Base-by-base conservation (phyloP, 2,329 filamentous ascomycete species). In the Pyrenophora graminea region DNA sequence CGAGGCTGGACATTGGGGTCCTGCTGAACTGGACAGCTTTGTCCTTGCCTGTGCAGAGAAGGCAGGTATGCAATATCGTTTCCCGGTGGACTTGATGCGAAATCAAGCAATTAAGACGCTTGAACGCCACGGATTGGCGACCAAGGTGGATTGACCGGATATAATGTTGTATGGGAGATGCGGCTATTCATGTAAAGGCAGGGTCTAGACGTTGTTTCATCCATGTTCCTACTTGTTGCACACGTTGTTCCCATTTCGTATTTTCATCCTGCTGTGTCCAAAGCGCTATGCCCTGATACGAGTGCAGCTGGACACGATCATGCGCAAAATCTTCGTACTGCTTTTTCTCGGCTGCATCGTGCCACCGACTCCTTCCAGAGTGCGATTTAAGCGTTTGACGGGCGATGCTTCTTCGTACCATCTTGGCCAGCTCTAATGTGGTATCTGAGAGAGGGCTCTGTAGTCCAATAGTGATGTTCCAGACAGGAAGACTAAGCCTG, bases 391-490 rank as follows among this genome's bases (percentile, higher is more conserved):
- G 53, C 0, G 45, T 59, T 6, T 71, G 64, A 7, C 75, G 66
- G 3, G 71, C 66, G 34, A 78, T 62, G 45, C 73, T 77, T 19
- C 74, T 70, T 31, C 67, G 68, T 3, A 80, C 50, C 34, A 72
- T 55, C 33, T 70, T 70, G 1, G 69, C 63, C 7, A 81, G 55
- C 45, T 80, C 79, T 1, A 65, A 56, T 1, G 70, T 65, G 56
- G 79, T 77, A 17, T 74, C 74, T 1, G 60, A 55, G 0, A 80
- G 63, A 1, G 72, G 67, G 27, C 70, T 76, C 3, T 69, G 62
- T 1, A 60, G 50, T 1, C 76, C 76, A 1, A 74, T 63, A 5
- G 68, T 70, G 27, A 80, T 67, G 33, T 69, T 68, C 61, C 78
- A 76, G 8, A 58, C 45, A 0, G 79, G 79, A 1, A 81, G 51